phyloP scores from a whole-genome alignment of 164 flowering plant genomes.

The Vitis vinifera region DNA sequence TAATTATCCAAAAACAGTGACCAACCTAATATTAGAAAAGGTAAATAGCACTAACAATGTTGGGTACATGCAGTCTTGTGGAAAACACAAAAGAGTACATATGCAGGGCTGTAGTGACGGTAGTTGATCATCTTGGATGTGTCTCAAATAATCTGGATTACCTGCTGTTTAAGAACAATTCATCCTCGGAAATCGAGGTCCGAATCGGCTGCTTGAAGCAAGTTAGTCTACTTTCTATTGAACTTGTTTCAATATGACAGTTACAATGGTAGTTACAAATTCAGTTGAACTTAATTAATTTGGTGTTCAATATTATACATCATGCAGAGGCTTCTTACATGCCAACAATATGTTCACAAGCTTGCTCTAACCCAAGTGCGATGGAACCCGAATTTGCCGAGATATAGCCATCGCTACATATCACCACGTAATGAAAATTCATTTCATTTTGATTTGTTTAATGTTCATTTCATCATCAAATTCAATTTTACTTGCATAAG shows the following conservation, averaged over 20 bases:
- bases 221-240: conserved; percentile 25
- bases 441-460: too few species aligned
- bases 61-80: conserved; percentile 44
- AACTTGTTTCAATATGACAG: too few species aligned
- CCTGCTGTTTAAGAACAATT: conserved; percentile 24
- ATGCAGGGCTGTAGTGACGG: conserved; percentile 66
- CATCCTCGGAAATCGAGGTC: conserved; percentile 43
- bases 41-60: too few species aligned
- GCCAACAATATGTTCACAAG: conserved; percentile 42
- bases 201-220: conserved; percentile 59
- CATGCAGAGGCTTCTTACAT: conserved; percentile 43
- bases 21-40: too few species aligned
- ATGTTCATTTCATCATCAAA: too few species aligned
- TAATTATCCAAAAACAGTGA: too few species aligned
- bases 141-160: conserved; percentile 56
- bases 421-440: conserved; percentile 27
- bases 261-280: too few species aligned
- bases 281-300: too few species aligned
- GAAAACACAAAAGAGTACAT: conserved; percentile 74
- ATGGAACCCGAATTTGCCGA: conserved; percentile 34
- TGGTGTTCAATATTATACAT: background rate
- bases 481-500: too few species aligned
- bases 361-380: conserved; percentile 37
- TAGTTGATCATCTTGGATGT: conserved; percentile 81
- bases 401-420: conserved; percentile 36